These are phyloP conservation scores for Phytophthora cryptogea DNA, from an alignment of 352 stramenopile genomes.

Conservation along the genomic window DNA sequence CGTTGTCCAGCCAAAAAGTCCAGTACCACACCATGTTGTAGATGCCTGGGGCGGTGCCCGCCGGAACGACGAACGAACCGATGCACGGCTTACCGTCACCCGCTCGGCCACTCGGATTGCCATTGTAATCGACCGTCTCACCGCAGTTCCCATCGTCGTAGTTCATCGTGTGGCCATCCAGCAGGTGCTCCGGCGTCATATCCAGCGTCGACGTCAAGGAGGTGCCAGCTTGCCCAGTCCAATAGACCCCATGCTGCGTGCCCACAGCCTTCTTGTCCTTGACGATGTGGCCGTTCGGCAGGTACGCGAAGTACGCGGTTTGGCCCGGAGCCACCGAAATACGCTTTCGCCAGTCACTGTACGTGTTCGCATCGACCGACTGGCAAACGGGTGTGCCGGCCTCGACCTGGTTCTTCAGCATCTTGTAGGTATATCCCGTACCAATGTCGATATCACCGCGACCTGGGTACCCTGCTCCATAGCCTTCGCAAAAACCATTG, in stretches of 20 bases:
- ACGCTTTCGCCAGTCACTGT: slow-evolving; percentile 53
- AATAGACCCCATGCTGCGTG: slow-evolving; percentile 57
- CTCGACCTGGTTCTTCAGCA: slow-evolving; percentile 60
- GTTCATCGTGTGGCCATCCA: slow-evolving; percentile 48
- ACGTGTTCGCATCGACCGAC: slow-evolving; percentile 47
- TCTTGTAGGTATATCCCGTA: slow-evolving; percentile 56
- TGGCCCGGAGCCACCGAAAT: slow-evolving; percentile 37
- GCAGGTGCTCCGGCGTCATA: slow-evolving; percentile 51
- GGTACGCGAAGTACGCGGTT: slow-evolving; percentile 49
- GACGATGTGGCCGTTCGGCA: slow-evolving; percentile 53
- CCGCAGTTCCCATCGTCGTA: slow-evolving; percentile 71
- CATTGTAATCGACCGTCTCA: slow-evolving; percentile 50
- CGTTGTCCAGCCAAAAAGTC: slow-evolving; percentile 67
- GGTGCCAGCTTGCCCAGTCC: slow-evolving; percentile 41
- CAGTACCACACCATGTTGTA: slow-evolving; percentile 81
- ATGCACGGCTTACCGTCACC: slow-evolving; percentile 70
- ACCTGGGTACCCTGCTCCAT: slow-evolving; percentile 53
- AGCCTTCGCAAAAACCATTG: slow-evolving; percentile 64
- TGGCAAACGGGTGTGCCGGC: slow-evolving; percentile 45
- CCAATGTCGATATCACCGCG: slow-evolving; percentile 51
- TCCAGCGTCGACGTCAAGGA: slow-evolving; percentile 51
- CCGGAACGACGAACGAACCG: slow-evolving; percentile 52
- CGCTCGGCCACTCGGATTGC: slow-evolving; percentile 48
- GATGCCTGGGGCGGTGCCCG: slow-evolving; percentile 44
- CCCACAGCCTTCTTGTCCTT: slow-evolving; percentile 64